phyloP scores from a whole-genome alignment of 1,284 basidiomycete genomes.

The Gomphus bonarii region DNA sequence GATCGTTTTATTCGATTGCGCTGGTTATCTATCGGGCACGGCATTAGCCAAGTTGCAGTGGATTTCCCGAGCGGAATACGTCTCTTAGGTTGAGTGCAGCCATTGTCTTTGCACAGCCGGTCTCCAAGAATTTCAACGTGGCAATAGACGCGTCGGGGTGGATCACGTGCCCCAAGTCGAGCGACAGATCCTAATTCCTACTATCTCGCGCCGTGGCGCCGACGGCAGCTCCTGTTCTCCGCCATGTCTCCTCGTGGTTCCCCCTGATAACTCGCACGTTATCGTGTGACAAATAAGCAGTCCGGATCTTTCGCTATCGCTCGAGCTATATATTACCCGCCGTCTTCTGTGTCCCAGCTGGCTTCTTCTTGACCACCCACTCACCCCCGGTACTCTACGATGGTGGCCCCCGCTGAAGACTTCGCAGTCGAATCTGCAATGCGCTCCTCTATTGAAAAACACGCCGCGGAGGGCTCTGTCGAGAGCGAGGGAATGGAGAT shows the following conservation, averaged over 20 bases:
- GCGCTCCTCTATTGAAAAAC: not conserved
- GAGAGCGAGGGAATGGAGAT: not conserved
- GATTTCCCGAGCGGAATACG: too few relatives aligned
- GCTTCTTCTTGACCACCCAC: not conserved
- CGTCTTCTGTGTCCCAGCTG: not conserved
- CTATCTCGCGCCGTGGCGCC: too few relatives aligned
- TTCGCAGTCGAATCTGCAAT: not conserved
- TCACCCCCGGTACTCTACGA: not conserved
- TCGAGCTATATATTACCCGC: not conserved
- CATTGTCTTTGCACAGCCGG: too few relatives aligned
- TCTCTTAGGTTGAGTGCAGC: too few relatives aligned
- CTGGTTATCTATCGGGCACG: too few relatives aligned
- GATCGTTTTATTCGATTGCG: too few relatives aligned
- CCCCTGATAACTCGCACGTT: not conserved
- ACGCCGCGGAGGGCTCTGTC: not conserved
- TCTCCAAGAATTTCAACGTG: too few relatives aligned
- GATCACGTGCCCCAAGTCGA: too few relatives aligned
- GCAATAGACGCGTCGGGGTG: too few relatives aligned
- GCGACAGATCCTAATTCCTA: too few relatives aligned
- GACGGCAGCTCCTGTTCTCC: too few relatives aligned
- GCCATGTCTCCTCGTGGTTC: not conserved
- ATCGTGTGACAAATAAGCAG: not conserved
- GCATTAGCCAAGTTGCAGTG: too few relatives aligned
- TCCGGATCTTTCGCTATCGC: not conserved
- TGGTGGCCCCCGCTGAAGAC: not conserved